These are phyloP conservation scores for Corymbia calophylla DNA, from an alignment of 441 rosid genomes.

Conservation along the genomic window DNA sequence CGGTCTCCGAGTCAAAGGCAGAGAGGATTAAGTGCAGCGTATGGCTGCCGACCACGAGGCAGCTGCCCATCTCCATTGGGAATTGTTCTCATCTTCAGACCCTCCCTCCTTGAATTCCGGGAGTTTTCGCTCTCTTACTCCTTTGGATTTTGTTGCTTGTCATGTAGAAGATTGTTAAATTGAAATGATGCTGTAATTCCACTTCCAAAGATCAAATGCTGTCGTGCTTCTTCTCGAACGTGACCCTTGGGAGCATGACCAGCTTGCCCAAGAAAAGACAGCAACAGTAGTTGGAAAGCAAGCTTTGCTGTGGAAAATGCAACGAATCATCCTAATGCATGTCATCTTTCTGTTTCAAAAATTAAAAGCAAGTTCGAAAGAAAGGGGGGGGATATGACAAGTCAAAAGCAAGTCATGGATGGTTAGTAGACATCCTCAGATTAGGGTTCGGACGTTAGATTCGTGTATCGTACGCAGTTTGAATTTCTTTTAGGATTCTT, in stretches of 20 bases:
- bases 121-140: constrained; percentile 2
- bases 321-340: not conserved
- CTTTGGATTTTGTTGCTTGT: not conserved
- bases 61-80: constrained; percentile 28
- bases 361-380: too few relatives aligned
- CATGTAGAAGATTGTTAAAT: not conserved
- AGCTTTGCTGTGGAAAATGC: not conserved
- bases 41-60: constrained; percentile 38
- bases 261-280: not conserved
- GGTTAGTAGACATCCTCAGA: not conserved
- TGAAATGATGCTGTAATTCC: not conserved
- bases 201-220: not conserved
- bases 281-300: not conserved
- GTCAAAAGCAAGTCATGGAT: too few relatives aligned
- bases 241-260: not conserved
- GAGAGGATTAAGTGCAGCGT: constrained; percentile 6
- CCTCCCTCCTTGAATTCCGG: constrained; percentile 26
- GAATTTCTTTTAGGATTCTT: not conserved
- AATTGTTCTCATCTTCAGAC: constrained; percentile 12
- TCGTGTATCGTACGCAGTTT: not conserved
- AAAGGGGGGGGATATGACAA: too few relatives aligned
- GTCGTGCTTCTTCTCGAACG: not conserved
- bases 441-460: not conserved
- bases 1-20: not conserved
- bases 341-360: not conserved